phyloP scores from a whole-genome alignment of 495 filamentous ascomycete species.

The Lasiosphaeria ovina region DNA sequence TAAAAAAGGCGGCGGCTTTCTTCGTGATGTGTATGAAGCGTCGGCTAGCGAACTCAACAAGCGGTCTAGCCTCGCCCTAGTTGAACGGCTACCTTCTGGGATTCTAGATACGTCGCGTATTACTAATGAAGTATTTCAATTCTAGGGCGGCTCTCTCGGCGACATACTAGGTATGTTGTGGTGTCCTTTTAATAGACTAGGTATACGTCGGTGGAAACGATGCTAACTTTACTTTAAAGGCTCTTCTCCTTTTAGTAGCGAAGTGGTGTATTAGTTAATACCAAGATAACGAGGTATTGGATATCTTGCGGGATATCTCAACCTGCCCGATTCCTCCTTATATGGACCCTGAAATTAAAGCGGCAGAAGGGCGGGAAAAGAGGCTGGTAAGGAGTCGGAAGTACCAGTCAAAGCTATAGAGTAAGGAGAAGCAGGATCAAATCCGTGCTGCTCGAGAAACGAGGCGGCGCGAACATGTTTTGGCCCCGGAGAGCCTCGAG shows the following conservation, averaged over 20 bases:
- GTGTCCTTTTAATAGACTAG: conserved; percentile 7
- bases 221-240: conserved; percentile 9
- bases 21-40: too few species aligned
- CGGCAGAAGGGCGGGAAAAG: conserved; percentile 1
- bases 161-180: neutral
- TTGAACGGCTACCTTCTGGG: conserved; percentile 11
- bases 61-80: too few species aligned
- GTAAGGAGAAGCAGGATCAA: neutral
- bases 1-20: too few species aligned
- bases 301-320: conserved; percentile 6
- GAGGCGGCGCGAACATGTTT: too few species aligned
- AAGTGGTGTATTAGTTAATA: conserved; percentile 7
- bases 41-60: too few species aligned
- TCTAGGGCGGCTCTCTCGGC: conserved; percentile 2
- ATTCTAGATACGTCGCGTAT: conserved; percentile 9
- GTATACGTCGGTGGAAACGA: conserved; percentile 11
- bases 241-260: conserved; percentile 12
- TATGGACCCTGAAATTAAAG: conserved; percentile 9
- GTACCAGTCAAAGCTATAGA: conserved; percentile 7
- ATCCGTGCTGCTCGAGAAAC: too few species aligned
- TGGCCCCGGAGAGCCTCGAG: too few species aligned
- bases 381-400: conserved; percentile 3
- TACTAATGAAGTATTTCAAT: conserved; percentile 12
- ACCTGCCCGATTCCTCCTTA: conserved; percentile 5
- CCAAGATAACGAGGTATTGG: conserved; percentile 11